Evolutionary conservation across 2,329 filamentous ascomycete genomes (phyloP), one percentile per base, ranked within the genome.

Genomic region (Aspergillus phoenicis): DNA sequence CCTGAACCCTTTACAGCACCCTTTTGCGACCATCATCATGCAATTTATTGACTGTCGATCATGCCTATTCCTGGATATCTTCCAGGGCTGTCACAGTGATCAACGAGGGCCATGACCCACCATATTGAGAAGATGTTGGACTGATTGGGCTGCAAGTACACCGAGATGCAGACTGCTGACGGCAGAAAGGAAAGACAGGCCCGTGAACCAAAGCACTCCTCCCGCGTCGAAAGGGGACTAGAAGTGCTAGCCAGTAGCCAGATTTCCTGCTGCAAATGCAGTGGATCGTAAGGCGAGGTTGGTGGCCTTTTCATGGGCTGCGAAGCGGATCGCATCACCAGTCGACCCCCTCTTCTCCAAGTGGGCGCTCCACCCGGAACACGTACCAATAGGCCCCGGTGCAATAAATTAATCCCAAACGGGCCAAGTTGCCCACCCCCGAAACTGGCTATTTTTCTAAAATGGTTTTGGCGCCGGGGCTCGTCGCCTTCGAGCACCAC

Each of bases 401-500:
- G 39, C 53, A 43, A 28, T 45, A 56, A 36, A 45, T 22, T 33
- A 47, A 47, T 36, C 53, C 53, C 39, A 56, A 33, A 47, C 26
- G 26, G 30, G 53, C 43, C 53, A 56, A 45, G 53, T 15, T 11
- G 53, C 39, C 53, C 53, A 56, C 53, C 30, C 26, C 26, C 39
- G 26, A 51, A 26, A 26, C 26, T 24, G 41, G 30, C 41, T 17
- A 45, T 43, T 36, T 41, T 26, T 24, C 43, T 56, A 56, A 56
- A 41, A 20, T 47, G 39, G 41, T 45, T 56, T 56, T 33, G 53
- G 53, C 53, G 53, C 53, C 43, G 41, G 53, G 53, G 17, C 53
- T 45, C 33, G 33, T 36, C 39, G 43, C 43, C 28, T 47, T 33
- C 39, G 8, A 33, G 41, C 22, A 28, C 47, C 41, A 47, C 28